Evolutionary conservation across 306 rosid species (phyloP).

Genomic region (Ziziphus jujuba): DNA sequence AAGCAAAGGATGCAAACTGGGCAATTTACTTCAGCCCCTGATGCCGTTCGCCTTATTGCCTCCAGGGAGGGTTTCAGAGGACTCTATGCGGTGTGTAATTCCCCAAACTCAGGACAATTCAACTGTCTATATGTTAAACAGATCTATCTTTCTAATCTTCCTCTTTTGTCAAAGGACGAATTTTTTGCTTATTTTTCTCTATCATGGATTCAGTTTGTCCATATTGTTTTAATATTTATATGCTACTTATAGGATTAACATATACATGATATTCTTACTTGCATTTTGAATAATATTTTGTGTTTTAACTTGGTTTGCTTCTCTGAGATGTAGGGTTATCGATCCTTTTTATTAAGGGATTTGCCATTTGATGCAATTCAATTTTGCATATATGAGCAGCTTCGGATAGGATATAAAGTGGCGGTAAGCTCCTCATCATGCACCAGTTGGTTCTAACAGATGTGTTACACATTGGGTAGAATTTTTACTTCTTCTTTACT

Average conservation of each 20-base stretch:
- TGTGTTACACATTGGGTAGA: neutral
- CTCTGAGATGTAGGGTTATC: slow-evolving; percentile 66
- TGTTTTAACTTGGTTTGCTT: slow-evolving; percentile 6
- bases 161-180: neutral
- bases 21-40: slow-evolving; percentile 79
- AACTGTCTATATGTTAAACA: neutral
- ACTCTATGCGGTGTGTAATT: slow-evolving; percentile 71
- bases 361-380: slow-evolving; percentile 95
- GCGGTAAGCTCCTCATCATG: slow-evolving; percentile 55
- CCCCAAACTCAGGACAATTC: neutral
- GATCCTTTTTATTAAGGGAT: slow-evolving; percentile 85
- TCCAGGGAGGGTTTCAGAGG: slow-evolving; percentile 81
- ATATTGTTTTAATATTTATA: slow-evolving; percentile 2
- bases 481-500: slow-evolving; percentile 23
- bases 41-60: slow-evolving; percentile 80
- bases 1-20: slow-evolving; percentile 99
- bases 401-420: slow-evolving; percentile 78
- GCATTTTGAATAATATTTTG: neutral
- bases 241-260: neutral
- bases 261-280: no score
- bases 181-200: neutral
- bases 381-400: slow-evolving; percentile 93
- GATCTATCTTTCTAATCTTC: neutral
- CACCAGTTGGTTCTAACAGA: slow-evolving; percentile 7
- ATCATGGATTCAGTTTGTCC: neutral